These are phyloP conservation scores for Exophiala bonariae DNA, from an alignment of 2,329 filamentous ascomycete species.

Conservation along the genomic window DNA sequence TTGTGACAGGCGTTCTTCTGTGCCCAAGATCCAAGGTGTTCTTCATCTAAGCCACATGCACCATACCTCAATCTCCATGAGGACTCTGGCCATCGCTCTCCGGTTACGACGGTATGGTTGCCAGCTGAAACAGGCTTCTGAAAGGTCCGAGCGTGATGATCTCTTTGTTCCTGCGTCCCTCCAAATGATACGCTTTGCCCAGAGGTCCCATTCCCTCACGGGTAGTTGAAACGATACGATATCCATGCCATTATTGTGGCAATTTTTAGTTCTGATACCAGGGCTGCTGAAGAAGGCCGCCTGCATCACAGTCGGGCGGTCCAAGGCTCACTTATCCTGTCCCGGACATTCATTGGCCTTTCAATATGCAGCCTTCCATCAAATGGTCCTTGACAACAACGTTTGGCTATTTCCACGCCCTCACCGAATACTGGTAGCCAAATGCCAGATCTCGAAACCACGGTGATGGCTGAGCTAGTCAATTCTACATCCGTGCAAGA, in stretches of 20 bases:
- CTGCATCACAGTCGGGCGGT: conserved; percentile 27
- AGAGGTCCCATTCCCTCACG: conserved; percentile 15
- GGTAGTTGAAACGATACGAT: conserved; percentile 16
- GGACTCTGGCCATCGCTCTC: neutral
- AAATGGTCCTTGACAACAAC: conserved; percentile 23
- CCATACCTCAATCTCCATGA: conserved; percentile 2
- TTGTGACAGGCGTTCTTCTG: conserved; percentile 5
- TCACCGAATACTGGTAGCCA: conserved; percentile 24
- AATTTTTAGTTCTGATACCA: conserved; percentile 26
- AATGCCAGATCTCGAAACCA: conserved; percentile 21
- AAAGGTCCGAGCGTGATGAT: conserved; percentile 18
- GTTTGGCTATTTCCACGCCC: conserved; percentile 23
- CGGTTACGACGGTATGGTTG: conserved; percentile 4
- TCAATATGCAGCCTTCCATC: conserved; percentile 25
- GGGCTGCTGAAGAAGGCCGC: conserved; percentile 26
- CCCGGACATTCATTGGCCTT: conserved; percentile 24
- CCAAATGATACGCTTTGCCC: conserved; percentile 17
- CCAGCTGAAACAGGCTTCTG: conserved; percentile 23
- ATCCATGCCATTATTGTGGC: conserved; percentile 22
- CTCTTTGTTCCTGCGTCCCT: conserved; percentile 22
- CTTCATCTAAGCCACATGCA: conserved; percentile 8
- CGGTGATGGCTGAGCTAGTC: conserved; percentile 22
- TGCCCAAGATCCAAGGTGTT: neutral
- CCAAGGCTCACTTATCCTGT: conserved; percentile 23
- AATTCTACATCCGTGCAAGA: conserved; percentile 25